Conservation (phyloP, 225 moss, liverwort and hornwort species). For the Rhytidiadelphus loreus region DNA sequence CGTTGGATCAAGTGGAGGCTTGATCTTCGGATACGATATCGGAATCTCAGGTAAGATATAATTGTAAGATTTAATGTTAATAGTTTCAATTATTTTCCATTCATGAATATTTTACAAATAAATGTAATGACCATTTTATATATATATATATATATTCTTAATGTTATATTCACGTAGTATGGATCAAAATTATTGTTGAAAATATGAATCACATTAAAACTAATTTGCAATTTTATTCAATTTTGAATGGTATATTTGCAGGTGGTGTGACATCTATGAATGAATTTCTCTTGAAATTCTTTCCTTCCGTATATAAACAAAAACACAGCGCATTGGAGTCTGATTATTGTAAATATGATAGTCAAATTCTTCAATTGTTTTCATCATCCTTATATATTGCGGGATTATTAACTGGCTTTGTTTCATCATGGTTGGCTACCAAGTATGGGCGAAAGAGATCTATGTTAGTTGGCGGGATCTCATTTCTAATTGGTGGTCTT, state of each 20-base stretch:
- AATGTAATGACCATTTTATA: background rate
- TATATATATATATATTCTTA: background rate
- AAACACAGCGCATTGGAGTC: background rate
- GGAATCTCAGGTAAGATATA: background rate
- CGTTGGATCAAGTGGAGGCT: background rate
- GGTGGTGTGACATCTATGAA: background rate
- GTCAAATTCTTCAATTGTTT: background rate
- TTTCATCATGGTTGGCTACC: background rate
- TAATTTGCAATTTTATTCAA: no score
- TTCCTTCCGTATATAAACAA: background rate
- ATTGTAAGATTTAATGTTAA: background rate
- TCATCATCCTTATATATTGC: background rate
- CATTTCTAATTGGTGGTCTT: background rate
- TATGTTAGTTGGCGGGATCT: background rate
- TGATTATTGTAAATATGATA: background rate
- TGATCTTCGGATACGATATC: constrained; percentile 9
- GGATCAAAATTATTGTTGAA: background rate
- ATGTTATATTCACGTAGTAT: accelerated
- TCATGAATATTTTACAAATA: background rate
- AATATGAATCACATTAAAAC: background rate
- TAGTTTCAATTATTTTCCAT: background rate
- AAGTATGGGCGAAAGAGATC: background rate
- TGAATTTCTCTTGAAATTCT: background rate
- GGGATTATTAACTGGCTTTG: background rate
- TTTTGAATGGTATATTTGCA: background rate